A percentile compares a stretch with the other conserved stretches of the same genome.
These are phyloP conservation scores for Aspergillus pseudoglaucus DNA, from an alignment of 2,329 filamentous ascomycete species.

Conservation along the genomic window DNA sequence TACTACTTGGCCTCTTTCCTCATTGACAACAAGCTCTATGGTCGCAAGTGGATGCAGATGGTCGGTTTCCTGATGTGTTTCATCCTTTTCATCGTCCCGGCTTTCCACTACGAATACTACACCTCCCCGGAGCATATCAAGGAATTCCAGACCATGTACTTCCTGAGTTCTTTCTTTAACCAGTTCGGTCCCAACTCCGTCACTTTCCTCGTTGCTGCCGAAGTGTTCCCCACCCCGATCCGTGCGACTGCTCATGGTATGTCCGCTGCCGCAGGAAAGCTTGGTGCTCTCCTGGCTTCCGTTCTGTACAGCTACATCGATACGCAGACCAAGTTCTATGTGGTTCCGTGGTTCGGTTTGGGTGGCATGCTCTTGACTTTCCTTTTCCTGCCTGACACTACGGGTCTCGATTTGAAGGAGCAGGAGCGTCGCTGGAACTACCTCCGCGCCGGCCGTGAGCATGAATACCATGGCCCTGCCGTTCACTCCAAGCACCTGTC, in stretches of 20 bases:
- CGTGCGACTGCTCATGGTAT: constrained; percentile 92
- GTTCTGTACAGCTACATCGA: constrained; percentile 94
- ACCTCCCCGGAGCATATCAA: constrained; percentile 64
- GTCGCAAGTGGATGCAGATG: constrained; percentile 94
- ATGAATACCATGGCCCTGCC: constrained; percentile 88
- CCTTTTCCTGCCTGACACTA: constrained; percentile 91
- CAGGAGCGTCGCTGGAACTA: constrained; percentile 91
- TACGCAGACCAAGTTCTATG: constrained; percentile 75
- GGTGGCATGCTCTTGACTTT: constrained; percentile 75
- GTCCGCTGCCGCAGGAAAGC: constrained; percentile 84
- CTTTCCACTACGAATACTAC: constrained; percentile 83
- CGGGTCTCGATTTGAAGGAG: constrained; percentile 91
- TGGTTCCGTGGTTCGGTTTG: constrained; percentile 94
- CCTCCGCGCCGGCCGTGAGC: constrained; percentile 67
- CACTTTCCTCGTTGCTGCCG: constrained; percentile 91
- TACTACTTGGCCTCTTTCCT: constrained; percentile 87
- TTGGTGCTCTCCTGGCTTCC: constrained; percentile 77
- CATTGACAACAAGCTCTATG: constrained; percentile 95
- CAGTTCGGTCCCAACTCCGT: constrained; percentile 96
- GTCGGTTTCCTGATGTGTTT: constrained; percentile 90
- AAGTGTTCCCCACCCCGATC: constrained; percentile 92
- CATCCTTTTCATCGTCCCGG: constrained; percentile 85
- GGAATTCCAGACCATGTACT: constrained; percentile 97
- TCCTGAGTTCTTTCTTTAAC: constrained; percentile 97
- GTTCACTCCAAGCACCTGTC: constrained; percentile 85